These are phyloP conservation scores for Phytophthora nicotianae DNA, from an alignment of 352 stramenopile genomes.

Conservation along the genomic window DNA sequence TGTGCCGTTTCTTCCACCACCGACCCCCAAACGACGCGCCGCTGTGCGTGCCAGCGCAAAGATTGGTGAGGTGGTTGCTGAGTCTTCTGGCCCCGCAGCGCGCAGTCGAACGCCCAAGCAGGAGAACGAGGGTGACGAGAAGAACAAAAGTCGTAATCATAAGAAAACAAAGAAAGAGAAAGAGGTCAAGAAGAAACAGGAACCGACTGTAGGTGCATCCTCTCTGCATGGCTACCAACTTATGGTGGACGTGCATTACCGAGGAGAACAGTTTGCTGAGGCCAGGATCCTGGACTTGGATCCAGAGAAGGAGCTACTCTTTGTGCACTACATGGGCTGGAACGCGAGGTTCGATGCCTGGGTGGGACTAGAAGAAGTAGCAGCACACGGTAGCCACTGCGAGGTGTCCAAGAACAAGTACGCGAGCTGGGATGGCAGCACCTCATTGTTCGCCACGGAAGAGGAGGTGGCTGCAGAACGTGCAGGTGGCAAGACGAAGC, in stretches of 20 bases:
- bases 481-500: conserved; percentile 11
- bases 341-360: conserved; percentile 77
- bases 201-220: background rate
- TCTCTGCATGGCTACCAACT: conserved; percentile 45
- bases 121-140: conserved; percentile 24
- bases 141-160: conserved; percentile 14
- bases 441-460: conserved; percentile 42
- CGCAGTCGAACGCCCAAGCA: conserved; percentile 11
- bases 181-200: conserved; percentile 5
- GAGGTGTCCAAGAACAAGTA: conserved; percentile 31
- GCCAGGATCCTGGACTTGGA: conserved; percentile 64
- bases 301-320: conserved; percentile 37
- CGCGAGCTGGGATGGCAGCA: conserved; percentile 59
- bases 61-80: conserved; percentile 17
- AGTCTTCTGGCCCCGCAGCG: conserved; percentile 8
- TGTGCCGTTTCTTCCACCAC: conserved; percentile 6
- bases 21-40: conserved; percentile 30
- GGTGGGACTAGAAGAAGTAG: conserved; percentile 48
- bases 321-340: conserved; percentile 81
- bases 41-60: conserved; percentile 23
- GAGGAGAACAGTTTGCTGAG: conserved; percentile 61
- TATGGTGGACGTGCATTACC: conserved; percentile 66
- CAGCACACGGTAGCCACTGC: conserved; percentile 61
- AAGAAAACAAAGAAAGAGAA: conserved; percentile 43
- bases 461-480: conserved; percentile 11